phyloP scores from a whole-genome alignment of 2,329 filamentous ascomycete species.

The Aspergillus candidus region DNA sequence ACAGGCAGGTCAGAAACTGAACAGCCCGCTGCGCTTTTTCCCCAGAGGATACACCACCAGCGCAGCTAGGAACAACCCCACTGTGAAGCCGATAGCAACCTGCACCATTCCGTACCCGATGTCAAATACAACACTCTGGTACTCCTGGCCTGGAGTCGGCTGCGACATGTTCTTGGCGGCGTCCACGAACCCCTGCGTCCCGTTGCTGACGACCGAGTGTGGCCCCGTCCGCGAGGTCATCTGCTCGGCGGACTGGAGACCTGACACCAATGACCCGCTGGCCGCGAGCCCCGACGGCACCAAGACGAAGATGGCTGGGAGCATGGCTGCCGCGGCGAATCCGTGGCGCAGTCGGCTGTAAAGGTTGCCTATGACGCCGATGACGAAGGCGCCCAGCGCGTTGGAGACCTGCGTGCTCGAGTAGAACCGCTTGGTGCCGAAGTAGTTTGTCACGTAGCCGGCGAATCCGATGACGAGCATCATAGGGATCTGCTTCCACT shows the following conservation, averaged over 20 bases:
- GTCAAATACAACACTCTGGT: conserved; percentile 35
- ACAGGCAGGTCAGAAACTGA: conserved; percentile 35
- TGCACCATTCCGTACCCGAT: conserved; percentile 47
- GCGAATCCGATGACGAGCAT: conserved; percentile 70
- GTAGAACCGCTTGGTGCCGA: conserved; percentile 61
- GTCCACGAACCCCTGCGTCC: conserved; percentile 26
- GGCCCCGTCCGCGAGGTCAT: conserved; percentile 34
- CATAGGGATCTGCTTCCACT: conserved; percentile 70
- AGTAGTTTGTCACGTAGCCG: conserved; percentile 73
- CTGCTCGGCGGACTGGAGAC: conserved; percentile 54
- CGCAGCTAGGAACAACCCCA: conserved; percentile 44
- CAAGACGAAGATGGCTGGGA: conserved; percentile 78
- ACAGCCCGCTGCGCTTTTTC: conserved; percentile 45
- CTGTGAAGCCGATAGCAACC: conserved; percentile 46
- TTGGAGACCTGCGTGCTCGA: conserved; percentile 70
- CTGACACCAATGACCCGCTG: conserved; percentile 52
- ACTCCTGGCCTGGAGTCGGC: conserved; percentile 9
- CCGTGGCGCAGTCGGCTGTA: conserved; percentile 70
- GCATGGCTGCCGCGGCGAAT: conserved; percentile 76
- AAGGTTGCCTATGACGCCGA: conserved; percentile 75
- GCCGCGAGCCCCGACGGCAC: conserved; percentile 58
- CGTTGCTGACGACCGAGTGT: conserved; percentile 42
- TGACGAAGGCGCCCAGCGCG: conserved; percentile 69
- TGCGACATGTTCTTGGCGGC: conserved; percentile 23
- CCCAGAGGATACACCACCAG: conserved; percentile 45